Evolutionary conservation across 345 rosid species (phyloP).

Genomic region (Kernera saxatilis): DNA sequence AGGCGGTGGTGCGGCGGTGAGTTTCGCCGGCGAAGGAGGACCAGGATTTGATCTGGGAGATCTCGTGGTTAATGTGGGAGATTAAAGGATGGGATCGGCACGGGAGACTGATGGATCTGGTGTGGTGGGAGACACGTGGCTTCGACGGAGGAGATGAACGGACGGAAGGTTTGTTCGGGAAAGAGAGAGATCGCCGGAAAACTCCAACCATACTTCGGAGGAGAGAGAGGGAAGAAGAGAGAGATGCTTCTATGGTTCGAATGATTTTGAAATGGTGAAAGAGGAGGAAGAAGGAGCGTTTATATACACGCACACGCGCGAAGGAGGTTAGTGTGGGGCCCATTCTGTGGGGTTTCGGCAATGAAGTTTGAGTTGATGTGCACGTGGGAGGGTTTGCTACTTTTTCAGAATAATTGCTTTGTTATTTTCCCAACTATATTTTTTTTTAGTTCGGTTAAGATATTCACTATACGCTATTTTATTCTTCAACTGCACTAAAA

Average conservation of each 20-base stretch:
- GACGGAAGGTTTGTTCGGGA: slow-evolving; percentile 27
- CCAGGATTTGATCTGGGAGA: slow-evolving; percentile 38
- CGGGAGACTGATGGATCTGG: slow-evolving; percentile 33
- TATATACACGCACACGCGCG: slow-evolving; percentile 4
- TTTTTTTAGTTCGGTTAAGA: background rate
- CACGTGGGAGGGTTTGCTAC: slow-evolving; percentile 19
- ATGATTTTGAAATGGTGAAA: slow-evolving; percentile 22
- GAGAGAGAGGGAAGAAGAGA: slow-evolving; percentile 3
- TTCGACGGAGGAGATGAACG: slow-evolving; percentile 20
- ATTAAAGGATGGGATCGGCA: slow-evolving; percentile 29
- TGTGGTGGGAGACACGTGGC: slow-evolving; percentile 38
- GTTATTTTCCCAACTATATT: slow-evolving; percentile 10
- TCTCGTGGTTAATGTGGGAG: slow-evolving; percentile 35
- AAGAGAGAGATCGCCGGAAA: slow-evolving; percentile 39
- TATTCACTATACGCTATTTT: too few relatives aligned
- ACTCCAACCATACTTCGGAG: slow-evolving; percentile 26
- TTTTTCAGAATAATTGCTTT: slow-evolving; percentile 5
- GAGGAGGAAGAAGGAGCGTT: background rate
- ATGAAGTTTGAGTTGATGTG: slow-evolving; percentile 22
- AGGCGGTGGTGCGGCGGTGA: slow-evolving; percentile 15
- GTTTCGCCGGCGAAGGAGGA: slow-evolving; percentile 21
- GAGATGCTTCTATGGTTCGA: background rate
- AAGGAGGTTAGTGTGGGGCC: background rate
- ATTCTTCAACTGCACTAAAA: too few relatives aligned
- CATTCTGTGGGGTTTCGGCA: background rate